Percentiles rank a stretch among this genome's conserved stretches.
Evolutionary conservation across 768 basidiomycete species (phyloP).

Genomic region (Cubamyces lactineus): DNA sequence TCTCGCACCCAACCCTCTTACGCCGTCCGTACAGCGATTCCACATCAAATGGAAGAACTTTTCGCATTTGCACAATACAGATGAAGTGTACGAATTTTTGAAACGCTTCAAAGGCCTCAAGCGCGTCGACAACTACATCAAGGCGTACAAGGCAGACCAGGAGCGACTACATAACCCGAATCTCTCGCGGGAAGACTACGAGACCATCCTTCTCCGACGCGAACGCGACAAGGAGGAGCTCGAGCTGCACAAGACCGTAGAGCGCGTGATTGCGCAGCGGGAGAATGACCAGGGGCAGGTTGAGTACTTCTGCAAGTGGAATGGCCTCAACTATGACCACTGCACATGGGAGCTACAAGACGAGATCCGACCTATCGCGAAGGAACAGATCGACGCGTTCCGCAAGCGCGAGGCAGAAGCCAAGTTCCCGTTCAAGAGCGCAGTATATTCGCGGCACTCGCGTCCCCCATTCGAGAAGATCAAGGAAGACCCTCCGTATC

Average conservation of each 20-base stretch:
- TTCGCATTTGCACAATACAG: constrained; percentile 99
- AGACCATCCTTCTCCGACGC: constrained; percentile 85
- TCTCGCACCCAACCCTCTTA: neutral
- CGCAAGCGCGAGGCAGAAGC: constrained; percentile 74
- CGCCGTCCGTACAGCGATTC: constrained; percentile 66
- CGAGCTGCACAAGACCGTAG: constrained; percentile 89
- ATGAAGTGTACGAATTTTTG: constrained; percentile 95
- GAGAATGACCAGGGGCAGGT: constrained; percentile 58
- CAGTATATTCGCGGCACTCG: constrained; percentile 60
- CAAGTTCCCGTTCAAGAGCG: constrained; percentile 86
- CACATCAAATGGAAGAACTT: constrained; percentile 99
- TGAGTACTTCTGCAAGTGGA: constrained; percentile 99
- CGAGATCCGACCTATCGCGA: constrained; percentile 78
- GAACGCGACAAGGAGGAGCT: constrained; percentile 91
- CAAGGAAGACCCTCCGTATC: constrained; percentile 85
- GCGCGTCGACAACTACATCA: constrained; percentile 99
- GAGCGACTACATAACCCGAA: constrained; percentile 63
- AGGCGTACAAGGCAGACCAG: constrained; percentile 78
- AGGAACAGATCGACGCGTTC: constrained; percentile 79
- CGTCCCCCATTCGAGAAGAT: constrained; percentile 86
- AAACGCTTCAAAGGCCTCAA: constrained; percentile 96
- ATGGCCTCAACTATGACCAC: constrained; percentile 87
- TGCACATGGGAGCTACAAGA: constrained; percentile 93
- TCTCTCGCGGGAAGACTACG: constrained; percentile 84
- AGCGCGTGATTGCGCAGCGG: constrained; percentile 84